phyloP scores from a whole-genome alignment of 2,329 filamentous ascomycete genomes.

The Acrocalymma vagum region DNA sequence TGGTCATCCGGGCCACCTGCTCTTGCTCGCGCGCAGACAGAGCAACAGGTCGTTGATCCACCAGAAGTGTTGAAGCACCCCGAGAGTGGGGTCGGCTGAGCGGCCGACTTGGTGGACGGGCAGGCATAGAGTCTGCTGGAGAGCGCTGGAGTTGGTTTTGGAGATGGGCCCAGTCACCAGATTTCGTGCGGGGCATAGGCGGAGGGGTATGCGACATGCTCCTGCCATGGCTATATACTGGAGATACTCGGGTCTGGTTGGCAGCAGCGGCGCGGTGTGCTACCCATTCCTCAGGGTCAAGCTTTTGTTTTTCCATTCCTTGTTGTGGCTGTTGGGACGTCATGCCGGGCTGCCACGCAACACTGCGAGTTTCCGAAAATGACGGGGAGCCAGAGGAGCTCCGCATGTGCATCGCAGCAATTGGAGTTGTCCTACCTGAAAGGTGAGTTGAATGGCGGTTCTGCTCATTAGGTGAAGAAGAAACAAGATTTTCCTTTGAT shows the following conservation, averaged over 20 bases:
- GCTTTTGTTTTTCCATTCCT: constrained; percentile 55
- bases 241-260: constrained; percentile 53
- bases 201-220: constrained; percentile 60
- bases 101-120: constrained; percentile 39
- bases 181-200: constrained; percentile 52
- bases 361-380: constrained; percentile 68
- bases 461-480: constrained; percentile 36
- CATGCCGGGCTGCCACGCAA: constrained; percentile 82
- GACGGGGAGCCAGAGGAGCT: constrained; percentile 41
- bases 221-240: constrained; percentile 63
- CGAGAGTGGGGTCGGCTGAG: constrained; percentile 63
- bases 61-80: constrained; percentile 62
- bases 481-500: constrained; percentile 41
- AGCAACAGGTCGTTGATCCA: constrained; percentile 64
- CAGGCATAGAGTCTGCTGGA: constrained; percentile 29
- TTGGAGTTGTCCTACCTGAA: constrained; percentile 44
- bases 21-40: constrained; percentile 90
- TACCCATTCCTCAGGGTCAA: constrained; percentile 85
- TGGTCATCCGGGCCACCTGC: constrained; percentile 83
- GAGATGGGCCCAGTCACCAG: constrained; percentile 55
- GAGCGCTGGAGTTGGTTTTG: constrained; percentile 45
- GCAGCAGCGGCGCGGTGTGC: constrained; percentile 73
- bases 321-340: constrained; percentile 58
- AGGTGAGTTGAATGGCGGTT: constrained; percentile 37
- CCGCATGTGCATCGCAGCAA: constrained; percentile 52